Base-by-base conservation (phyloP, 441 rosid genomes). In the Euphorbia celastroides region DNA sequence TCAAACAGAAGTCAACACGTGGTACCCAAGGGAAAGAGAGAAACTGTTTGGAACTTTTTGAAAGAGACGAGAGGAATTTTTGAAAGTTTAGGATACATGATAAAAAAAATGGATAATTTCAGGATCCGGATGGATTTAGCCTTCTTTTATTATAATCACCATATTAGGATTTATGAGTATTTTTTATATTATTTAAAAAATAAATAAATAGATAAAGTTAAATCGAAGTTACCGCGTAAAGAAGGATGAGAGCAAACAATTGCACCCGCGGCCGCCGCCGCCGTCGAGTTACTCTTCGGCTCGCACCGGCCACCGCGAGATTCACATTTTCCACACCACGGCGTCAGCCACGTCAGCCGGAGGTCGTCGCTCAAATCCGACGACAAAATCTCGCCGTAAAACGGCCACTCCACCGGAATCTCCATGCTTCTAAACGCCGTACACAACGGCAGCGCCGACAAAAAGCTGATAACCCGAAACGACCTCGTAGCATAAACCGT, bases 401-500 rank as follows among this genome's bases (percentile, higher is more conserved):
- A 84, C 57, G 89, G 84, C 86, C 83, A 73, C 13, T 71, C 67
- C 31, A 84, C 86, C 0, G 94, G 96, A 62, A 84, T 85, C 9
- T 66, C 48, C 51, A 80, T 83, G 3, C 61, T 54, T 20, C 72
- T 70, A 75, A 81, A 63, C 0, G 56, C 11, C 20, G 48, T 48
- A 69, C 97, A 91, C 0, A 82, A 76, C 6, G 67, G 52, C 55
- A 73, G 10, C 6, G 34, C 22, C 22, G 75, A 64, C 75, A 77
- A 65, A 60, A 30, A 7, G 16, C 31, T 11, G 1, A 68, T 23
- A 25, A 76, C 65, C 30, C 51, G 46, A 3, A 60, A 54, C 0
- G 87, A 82, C 6, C 89, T 82, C 19, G 89, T 80, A 8, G 96
- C 93, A 51, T 83, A 88, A 66, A 87, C 82, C 8, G 81, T 71